A percentile compares a stretch with the other conserved stretches of the same genome.
Evolutionary conservation across 768 basidiomycete genomes (phyloP).

Genomic region (Cystofilobasidium ferigula): DNA sequence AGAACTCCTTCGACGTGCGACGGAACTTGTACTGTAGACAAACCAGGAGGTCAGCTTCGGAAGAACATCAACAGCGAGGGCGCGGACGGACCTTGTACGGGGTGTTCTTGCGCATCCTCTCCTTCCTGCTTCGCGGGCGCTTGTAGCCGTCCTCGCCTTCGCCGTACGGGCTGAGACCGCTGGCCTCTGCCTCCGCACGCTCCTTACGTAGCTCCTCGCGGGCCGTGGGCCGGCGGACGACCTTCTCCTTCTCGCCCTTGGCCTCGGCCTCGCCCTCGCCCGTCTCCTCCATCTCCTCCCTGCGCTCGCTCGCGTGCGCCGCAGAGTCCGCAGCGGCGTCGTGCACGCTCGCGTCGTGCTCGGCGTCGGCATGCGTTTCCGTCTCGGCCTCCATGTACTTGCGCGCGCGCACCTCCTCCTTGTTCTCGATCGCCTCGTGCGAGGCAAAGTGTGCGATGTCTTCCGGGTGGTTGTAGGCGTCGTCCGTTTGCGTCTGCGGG

Average conservation of each 20-base stretch:
- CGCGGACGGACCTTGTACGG: constrained; percentile 24
- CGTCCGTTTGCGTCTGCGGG: constrained; percentile 71
- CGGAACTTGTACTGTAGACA: constrained; percentile 25
- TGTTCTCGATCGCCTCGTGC: constrained; percentile 22
- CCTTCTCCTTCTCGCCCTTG: background rate
- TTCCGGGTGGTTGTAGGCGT: constrained; percentile 85
- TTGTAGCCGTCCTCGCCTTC: constrained; percentile 22
- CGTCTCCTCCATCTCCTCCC: background rate
- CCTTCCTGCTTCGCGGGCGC: constrained; percentile 15
- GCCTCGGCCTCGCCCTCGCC: background rate
- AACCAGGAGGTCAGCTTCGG: background rate
- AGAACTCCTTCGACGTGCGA: constrained; percentile 23
- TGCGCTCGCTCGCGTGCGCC: background rate
- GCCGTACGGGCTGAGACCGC: constrained; percentile 14
- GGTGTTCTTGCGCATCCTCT: constrained; percentile 19
- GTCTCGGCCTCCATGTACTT: constrained; percentile 25
- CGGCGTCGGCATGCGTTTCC: constrained; percentile 25
- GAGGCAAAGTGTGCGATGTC: constrained; percentile 23
- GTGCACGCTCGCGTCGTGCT: constrained; percentile 2
- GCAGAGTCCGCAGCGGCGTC: background rate
- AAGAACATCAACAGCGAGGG: background rate
- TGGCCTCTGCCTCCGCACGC: constrained; percentile 9
- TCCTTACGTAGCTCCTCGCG: constrained; percentile 7
- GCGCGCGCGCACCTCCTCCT: constrained; percentile 18
- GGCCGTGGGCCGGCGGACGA: background rate